Evolutionary conservation across 2,329 filamentous ascomycete species (phyloP), one percentile per base, ranked within the genome.

Genomic region (Stachybotrys elegans): DNA sequence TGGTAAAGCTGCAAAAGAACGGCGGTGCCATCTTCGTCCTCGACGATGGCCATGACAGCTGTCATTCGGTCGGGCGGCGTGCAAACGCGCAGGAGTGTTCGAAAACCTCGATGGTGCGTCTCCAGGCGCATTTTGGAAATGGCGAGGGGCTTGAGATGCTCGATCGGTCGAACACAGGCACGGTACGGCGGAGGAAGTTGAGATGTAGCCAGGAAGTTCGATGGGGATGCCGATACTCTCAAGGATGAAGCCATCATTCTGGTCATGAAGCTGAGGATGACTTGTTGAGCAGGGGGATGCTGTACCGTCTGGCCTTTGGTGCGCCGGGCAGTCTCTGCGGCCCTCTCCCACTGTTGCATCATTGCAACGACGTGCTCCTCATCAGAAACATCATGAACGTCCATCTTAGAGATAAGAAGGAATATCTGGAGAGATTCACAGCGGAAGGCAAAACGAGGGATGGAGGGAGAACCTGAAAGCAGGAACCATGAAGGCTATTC

Each of bases 1-100:
- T 73, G 61, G 45, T 71, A 66, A 0, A 73, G 50, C 44, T 70
- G 58, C 2, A 74, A 49, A 17, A 63, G 8, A 1, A 67, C 42
- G 2, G 60, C 62, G 1, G 57, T 63, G 1, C 57, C 59, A 4
- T 54, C 48, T 41, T 71, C 58, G 43, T 75, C 72, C 29, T 73
- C 63, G 0, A 61, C 64, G 23, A 72, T 52, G 2, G 54, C 49
- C 48, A 51, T 43, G n/a, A 60, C 11, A 14, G 47, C 51, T 4
- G 47, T 53, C 1, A 48, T 45, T 0, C 54, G 47, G 6, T 41
- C 4, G 0, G 57, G 48, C 1, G 48, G 48, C 2, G 56, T 58
- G 6, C 53, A 17, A 2, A 53, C 49, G 2, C 48, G 52, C 16
- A 62, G 19, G 2, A 54, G 6, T 1, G 49, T 23, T 17, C 43